Evolutionary conservation across 177 flowering plant genomes (phyloP), one percentile per base, ranked within the genome.

Genomic region (Telopea speciosissima): DNA sequence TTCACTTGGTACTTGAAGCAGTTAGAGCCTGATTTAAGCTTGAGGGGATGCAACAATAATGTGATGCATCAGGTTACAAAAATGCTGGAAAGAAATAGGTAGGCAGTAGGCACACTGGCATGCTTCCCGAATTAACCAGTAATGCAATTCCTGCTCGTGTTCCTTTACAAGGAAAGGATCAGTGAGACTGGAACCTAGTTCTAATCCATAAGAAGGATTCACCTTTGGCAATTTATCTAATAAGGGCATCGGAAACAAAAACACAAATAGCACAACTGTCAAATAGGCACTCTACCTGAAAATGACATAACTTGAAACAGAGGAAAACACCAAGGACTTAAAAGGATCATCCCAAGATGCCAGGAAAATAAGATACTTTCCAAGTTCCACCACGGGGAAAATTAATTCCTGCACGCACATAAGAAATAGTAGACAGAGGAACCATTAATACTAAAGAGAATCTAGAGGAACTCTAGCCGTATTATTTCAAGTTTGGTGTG

Each of bases 321-420:
- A 65, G 71, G 94, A 91, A 80, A 95, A 95, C 3, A 75, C 72
- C 63, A 74, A 60, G 62, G 99, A 95, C 82, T 90, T 91, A 56
- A 75, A 3, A 56, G 90, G 86, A 70, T 95, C 93, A 66, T 91
- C 88, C 99, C 99, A 95, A 60, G 74, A 82, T 58, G 77, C 79
- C 69, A 95, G 54, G 69, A 84, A 83, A 28, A 79, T 70, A 76
- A 92, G 81, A 73, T 75, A 80, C 63, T 86, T 87, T 69, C 87
- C 87, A 66, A 88, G 63, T 81, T 89, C 83, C 61, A 76, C 72
- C 40, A 85, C 23, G 24, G 99, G 99, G 72, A 77, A 79, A 21
- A 95, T 84, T 69, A 95, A 79, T 73, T 92, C 99, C 99, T 95
- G 89, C 81, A 87, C 73, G 69, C 24, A 74, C 44, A 65, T 3